These are phyloP conservation scores for Trichoderma koningii DNA, from an alignment of 2,329 filamentous ascomycete species.

Conservation along the genomic window DNA sequence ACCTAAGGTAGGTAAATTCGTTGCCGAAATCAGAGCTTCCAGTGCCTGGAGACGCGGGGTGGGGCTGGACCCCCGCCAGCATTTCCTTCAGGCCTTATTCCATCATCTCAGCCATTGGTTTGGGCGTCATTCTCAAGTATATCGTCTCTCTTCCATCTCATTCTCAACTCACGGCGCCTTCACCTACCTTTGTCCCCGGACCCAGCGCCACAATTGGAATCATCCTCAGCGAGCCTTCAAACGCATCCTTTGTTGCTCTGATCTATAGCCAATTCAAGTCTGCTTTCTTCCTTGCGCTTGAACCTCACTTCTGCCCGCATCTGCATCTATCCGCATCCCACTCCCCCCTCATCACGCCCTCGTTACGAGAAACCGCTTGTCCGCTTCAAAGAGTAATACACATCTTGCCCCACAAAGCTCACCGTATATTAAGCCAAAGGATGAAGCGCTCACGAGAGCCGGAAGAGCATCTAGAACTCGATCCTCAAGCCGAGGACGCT, in stretches of 20 bases:
- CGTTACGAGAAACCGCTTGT: slow-evolving; percentile 8
- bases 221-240: not conserved
- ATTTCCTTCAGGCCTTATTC: not conserved
- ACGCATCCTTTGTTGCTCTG: not conserved
- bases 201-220: not conserved
- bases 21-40: not conserved
- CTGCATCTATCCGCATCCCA: slow-evolving; percentile 6
- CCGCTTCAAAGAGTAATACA: slow-evolving; percentile 26
- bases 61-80: not conserved
- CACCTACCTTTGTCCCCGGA: not conserved
- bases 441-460: slow-evolving; percentile 67
- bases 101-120: not conserved
- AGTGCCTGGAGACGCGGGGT: not conserved
- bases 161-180: slow-evolving; percentile 1
- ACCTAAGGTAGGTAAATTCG: too few species aligned
- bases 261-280: not conserved
- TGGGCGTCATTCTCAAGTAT: not conserved
- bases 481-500: slow-evolving; percentile 28
- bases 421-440: slow-evolving; percentile 33
- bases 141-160: not conserved
- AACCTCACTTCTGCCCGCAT: not conserved
- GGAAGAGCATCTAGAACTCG: slow-evolving; percentile 49
- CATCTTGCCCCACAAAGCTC: slow-evolving; percentile 32
- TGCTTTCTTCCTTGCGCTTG: not conserved
- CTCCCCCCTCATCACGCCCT: not conserved